Base-by-base conservation (phyloP, 2,329 filamentous ascomycete species). In the Colletotrichum acutatum region DNA sequence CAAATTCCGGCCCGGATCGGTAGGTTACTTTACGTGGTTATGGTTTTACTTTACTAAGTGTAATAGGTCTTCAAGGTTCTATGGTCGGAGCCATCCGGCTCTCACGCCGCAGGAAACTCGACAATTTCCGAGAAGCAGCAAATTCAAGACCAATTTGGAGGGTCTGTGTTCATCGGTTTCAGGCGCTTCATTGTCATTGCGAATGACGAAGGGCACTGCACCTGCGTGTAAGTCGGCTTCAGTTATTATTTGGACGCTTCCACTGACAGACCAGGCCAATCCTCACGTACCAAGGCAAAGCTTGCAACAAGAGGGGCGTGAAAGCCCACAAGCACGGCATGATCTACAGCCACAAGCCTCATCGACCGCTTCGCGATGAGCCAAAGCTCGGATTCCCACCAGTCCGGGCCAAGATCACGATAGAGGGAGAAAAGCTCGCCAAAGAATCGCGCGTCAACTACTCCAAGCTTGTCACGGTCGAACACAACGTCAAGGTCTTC, bases 401-500 rank as follows among this genome's bases (percentile, higher is more conserved):
- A 0, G 83, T 90, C 46, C 80, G 80, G 32, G 82, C 89, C 54
- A 78, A 82, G 0, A 83, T 90, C 24, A 81, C 78, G 24, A 79
- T 82, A 4, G 78, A 81, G 16, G 82, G 81, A 37, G 87, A 90
- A 72, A 84, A 79, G 66, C 82, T 90, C 7, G 82, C 82, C 12
- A 82, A 75, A 34, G 85, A 87, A 73, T 91, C 89, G 14, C 85
- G 89, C 5, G 84, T 90, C 75, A 90, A 90, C 79, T 90, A 90
- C 78, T 86, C 87, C 5, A 90, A 90, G 74, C 80, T 88, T 6
- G 83, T 85, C 32, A 89, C 87, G 3, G 82, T 91, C 30, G 88
- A 90, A 78, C 89, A 90, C 79, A 91, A 91, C 76, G 81, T 86
- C 75, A 85, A 83, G 58, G 87, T 90, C n/a, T 83, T 86, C 75